These are phyloP conservation scores for Candida suzukii DNA, from an alignment of 805 yeast genomes.

Conservation along the genomic window DNA sequence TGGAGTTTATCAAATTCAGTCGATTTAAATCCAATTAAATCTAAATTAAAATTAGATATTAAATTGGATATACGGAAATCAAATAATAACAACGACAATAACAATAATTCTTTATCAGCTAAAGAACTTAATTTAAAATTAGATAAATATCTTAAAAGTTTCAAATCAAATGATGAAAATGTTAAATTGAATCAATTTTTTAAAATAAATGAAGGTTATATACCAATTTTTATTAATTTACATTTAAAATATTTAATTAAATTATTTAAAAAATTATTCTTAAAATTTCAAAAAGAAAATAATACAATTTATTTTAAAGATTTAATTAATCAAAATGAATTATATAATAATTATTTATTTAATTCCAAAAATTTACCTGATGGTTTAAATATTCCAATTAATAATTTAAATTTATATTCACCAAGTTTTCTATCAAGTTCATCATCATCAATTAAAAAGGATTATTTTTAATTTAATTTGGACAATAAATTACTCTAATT, in stretches of 20 bases:
- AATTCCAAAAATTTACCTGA: conserved; percentile 14
- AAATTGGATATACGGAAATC: background rate
- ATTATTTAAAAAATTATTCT: conserved; percentile 8
- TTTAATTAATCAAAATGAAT: background rate
- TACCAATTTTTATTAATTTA: background rate
- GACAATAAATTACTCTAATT: conserved; percentile 56
- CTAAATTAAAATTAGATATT: conserved; percentile 14
- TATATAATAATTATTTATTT: conserved; percentile 8
- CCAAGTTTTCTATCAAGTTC: conserved; percentile 11
- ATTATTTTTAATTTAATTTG: background rate
- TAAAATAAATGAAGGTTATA: background rate
- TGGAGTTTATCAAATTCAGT: conserved; percentile 17
- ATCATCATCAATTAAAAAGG: background rate
- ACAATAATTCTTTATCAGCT: background rate
- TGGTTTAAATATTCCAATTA: conserved; percentile 20
- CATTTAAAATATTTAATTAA: conserved; percentile 6
- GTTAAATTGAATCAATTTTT: background rate
- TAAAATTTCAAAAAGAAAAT: conserved; percentile 18
- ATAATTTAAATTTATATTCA: conserved; percentile 6
- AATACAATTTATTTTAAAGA: conserved; percentile 1
- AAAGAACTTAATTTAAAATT: conserved; percentile 10
- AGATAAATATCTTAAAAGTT: conserved; percentile 10
- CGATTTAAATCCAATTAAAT: conserved; percentile 18
- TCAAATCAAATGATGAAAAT: background rate
- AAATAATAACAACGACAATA: background rate